Evolutionary conservation across 2,329 filamentous ascomycete species (phyloP), one percentile per base, ranked within the genome.

Genomic region (Mycocentrospora acerina): DNA sequence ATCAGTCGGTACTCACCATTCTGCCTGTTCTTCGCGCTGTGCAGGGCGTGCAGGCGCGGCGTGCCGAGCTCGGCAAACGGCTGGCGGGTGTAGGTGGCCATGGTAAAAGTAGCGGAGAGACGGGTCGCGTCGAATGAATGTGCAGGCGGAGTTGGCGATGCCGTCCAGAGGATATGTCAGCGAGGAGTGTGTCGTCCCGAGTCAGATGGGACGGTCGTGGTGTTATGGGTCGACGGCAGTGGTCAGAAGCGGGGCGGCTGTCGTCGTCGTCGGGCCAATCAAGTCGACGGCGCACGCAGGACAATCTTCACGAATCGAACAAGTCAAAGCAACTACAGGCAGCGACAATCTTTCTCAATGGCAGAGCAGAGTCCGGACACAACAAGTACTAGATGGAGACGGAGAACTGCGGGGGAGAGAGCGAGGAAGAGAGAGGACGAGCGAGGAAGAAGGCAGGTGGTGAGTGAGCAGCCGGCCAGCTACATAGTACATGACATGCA

Each of bases 1-100:
- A n/a, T n/a, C n/a, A n/a, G n/a, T n/a, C 16, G 31, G n/a, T 15
- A 18, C 65, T 56, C 73, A 79, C 76, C 73, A 71, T 79, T 79
- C 59, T 90, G 86, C 67, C 83, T 77, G 67, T 90, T 90, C 75
- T 90, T 91, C 34, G 84, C 70, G 69, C 82, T 88, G 17, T 82
- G 83, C 56, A 91, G 73, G 49, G 75, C 81, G 66, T 88, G 84
- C 17, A 90, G 75, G 53, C 87, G 81, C 40, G 82, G 72, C 54
- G 76, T 77, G 62, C 87, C 81, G 37, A 90, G 75, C 32, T 83
- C 83, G 62, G 82, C 86, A 66, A 90, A 90, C 5, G 86, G 86
- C 69, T 88, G 85, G 59, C 86, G 81, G 46, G 75, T 71, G 46
- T 52, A 77, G 67, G 62, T 79, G 41, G 62, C 51, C 59, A 66